Percentiles rank a stretch among this genome's conserved stretches.
Conservation (phyloP, 805 yeast genomes). For the Cyberlindnera subsufficiens region DNA sequence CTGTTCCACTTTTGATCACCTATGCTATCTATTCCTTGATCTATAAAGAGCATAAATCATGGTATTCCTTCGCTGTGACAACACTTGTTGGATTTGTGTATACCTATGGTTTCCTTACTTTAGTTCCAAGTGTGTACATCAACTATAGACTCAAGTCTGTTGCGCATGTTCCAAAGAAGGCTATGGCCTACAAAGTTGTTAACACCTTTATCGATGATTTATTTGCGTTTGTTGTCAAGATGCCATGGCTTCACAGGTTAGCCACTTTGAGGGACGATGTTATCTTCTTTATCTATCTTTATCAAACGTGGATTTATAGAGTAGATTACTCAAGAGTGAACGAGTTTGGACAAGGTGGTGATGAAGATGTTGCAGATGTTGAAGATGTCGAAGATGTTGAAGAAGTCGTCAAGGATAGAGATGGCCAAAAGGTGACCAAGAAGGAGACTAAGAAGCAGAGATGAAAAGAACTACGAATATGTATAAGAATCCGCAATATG, state of each 20-base stretch:
- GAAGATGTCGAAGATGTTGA: slow-evolving; percentile 3
- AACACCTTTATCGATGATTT: slow-evolving; percentile 36
- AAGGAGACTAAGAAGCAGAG: slow-evolving; percentile 5
- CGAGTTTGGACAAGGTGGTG: slow-evolving; percentile 33
- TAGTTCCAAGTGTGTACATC: slow-evolving; percentile 35
- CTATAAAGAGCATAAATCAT: slow-evolving; percentile 34
- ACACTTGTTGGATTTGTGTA: slow-evolving; percentile 36
- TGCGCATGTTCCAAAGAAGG: slow-evolving; percentile 35
- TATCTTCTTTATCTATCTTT: slow-evolving; percentile 33
- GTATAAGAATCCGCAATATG: too few relatives aligned
- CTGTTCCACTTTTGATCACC: slow-evolving; percentile 30
- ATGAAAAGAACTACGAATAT: not conserved
- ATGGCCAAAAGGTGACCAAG: not conserved
- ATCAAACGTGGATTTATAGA: slow-evolving; percentile 35
- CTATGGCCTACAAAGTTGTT: slow-evolving; percentile 35
- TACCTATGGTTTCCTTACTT: slow-evolving; percentile 34
- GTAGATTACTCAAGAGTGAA: slow-evolving; percentile 31
- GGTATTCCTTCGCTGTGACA: slow-evolving; percentile 35
- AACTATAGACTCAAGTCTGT: slow-evolving; percentile 37
- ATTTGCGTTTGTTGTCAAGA: slow-evolving; percentile 36
- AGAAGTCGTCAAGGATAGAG: slow-evolving; percentile 5
- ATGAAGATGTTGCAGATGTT: slow-evolving; percentile 9
- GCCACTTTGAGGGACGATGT: slow-evolving; percentile 37
- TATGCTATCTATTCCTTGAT: slow-evolving; percentile 32
- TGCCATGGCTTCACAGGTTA: slow-evolving; percentile 36